Percentiles rank a stretch among this genome's conserved stretches.
phyloP scores from a whole-genome alignment of 352 stramenopile genomes.

The Pythium graminicola region DNA sequence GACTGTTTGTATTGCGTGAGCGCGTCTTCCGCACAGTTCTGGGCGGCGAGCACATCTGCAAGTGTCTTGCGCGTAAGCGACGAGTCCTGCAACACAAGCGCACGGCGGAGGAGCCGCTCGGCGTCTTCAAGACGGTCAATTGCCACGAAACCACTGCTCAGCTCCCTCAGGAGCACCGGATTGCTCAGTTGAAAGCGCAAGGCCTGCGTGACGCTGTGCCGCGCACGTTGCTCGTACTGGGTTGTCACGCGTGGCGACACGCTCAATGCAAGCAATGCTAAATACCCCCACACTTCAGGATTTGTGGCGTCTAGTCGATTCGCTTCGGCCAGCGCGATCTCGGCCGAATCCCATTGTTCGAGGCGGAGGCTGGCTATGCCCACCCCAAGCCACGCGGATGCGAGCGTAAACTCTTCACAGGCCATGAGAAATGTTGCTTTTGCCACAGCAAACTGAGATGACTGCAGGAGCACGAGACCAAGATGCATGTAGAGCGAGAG shows the following conservation, averaged over 20 bases:
- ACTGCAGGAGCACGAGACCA: constrained; percentile 54
- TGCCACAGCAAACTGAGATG: constrained; percentile 47
- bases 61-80: constrained; percentile 71
- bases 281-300: constrained; percentile 71
- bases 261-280: constrained; percentile 50
- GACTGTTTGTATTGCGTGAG: constrained; percentile 60
- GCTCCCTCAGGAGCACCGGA: constrained; percentile 55
- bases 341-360: constrained; percentile 48
- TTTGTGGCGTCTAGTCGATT: constrained; percentile 65
- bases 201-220: constrained; percentile 51
- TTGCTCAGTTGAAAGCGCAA: constrained; percentile 58
- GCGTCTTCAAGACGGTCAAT: constrained; percentile 71
- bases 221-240: constrained; percentile 38
- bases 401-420: constrained; percentile 54
- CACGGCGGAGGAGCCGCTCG: constrained; percentile 57
- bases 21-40: constrained; percentile 74
- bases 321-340: constrained; percentile 62
- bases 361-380: constrained; percentile 62
- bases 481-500: constrained; percentile 51
- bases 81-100: constrained; percentile 61
- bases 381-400: constrained; percentile 73
- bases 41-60: constrained; percentile 65
- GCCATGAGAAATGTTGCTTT: constrained; percentile 49
- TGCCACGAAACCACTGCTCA: constrained; percentile 76
- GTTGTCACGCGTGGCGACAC: constrained; percentile 16